Percentiles rank a stretch among this genome's conserved stretches.
These are phyloP conservation scores for Saccharomycopsis sp. DNA, from an alignment of 805 yeast species.

Conservation along the genomic window DNA sequence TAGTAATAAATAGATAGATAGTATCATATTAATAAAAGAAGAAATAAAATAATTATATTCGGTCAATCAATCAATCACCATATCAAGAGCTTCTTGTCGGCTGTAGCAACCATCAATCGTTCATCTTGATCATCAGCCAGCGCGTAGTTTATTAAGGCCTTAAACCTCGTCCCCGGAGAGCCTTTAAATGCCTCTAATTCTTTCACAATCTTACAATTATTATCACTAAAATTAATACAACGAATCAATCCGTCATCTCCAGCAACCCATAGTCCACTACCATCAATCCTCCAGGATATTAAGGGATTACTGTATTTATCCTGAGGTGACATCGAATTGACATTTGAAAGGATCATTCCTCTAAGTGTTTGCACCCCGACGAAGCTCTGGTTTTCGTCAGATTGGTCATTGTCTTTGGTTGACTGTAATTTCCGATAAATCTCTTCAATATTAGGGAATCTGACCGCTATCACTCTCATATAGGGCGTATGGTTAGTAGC, in stretches of 20 bases:
- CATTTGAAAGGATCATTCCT: constrained; percentile 35
- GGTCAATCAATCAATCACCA: background rate
- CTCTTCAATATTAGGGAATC: constrained; percentile 31
- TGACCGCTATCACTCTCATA: constrained; percentile 56
- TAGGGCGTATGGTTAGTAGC: constrained; percentile 77
- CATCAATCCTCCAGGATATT: constrained; percentile 38
- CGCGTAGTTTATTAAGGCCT: background rate
- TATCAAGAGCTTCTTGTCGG: constrained; percentile 2
- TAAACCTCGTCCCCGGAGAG: constrained; percentile 5
- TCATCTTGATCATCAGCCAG: background rate
- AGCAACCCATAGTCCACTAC: constrained; percentile 54
- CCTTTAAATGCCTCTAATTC: background rate
- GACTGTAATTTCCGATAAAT: background rate
- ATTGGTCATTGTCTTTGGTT: constrained; percentile 16
- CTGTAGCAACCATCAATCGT: background rate
- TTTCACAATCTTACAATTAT: constrained; percentile 28
- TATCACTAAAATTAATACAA: constrained; percentile 46
- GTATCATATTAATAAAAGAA: background rate
- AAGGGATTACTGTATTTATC: constrained; percentile 54
- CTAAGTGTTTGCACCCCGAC: constrained; percentile 27
- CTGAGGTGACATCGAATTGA: constrained; percentile 54
- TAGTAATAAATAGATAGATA: too few species aligned
- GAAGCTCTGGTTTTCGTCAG: constrained; percentile 29
- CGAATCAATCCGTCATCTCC: constrained; percentile 65
- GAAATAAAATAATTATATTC: too few species aligned